These are phyloP conservation scores for Choricystis sp. DNA, from an alignment of 139 green algal species.

Conservation along the genomic window DNA sequence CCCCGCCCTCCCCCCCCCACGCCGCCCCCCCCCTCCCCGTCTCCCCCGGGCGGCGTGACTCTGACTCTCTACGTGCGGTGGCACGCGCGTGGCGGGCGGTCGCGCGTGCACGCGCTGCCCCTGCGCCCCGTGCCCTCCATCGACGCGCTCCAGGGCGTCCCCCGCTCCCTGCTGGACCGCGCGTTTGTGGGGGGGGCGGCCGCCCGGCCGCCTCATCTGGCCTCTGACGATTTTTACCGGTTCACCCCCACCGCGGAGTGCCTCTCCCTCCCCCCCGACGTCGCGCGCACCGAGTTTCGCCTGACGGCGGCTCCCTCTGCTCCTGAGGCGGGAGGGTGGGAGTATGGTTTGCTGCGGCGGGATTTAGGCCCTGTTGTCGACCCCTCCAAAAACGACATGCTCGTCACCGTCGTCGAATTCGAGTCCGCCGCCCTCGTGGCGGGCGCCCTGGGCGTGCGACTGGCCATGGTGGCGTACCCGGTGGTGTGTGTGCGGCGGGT, in stretches of 20 bases:
- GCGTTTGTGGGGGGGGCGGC: not conserved
- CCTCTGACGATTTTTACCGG: conserved; percentile 19
- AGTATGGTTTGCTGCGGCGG: conserved; percentile 26
- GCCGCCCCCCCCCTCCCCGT: too few species aligned
- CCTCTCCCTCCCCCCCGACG: conserved; percentile 26
- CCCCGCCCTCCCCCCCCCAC: too few species aligned
- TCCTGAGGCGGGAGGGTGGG: conserved; percentile 18
- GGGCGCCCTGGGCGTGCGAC: conserved; percentile 9
- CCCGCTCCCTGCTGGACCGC: not conserved
- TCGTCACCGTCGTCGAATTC: conserved; percentile 27
- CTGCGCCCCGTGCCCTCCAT: conserved; percentile 9
- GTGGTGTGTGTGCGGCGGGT: conserved; percentile 18
- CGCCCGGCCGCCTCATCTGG: conserved; percentile 24
- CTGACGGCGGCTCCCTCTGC: conserved; percentile 19
- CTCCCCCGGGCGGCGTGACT: not conserved
- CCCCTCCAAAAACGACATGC: not conserved
- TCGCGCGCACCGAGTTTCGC: conserved; percentile 27
- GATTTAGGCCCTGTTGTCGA: conserved; percentile 17
- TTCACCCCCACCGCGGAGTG: conserved; percentile 35
- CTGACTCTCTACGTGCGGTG: conserved; percentile 12
- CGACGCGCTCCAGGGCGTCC: conserved; percentile 6
- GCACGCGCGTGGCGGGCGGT: not conserved
- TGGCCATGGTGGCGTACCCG: conserved; percentile 31
- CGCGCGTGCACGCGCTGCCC: conserved; percentile 5
- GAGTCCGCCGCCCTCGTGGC: conserved; percentile 22